phyloP scores from a whole-genome alignment of 441 rosid genomes.

The Melastoma candidum region DNA sequence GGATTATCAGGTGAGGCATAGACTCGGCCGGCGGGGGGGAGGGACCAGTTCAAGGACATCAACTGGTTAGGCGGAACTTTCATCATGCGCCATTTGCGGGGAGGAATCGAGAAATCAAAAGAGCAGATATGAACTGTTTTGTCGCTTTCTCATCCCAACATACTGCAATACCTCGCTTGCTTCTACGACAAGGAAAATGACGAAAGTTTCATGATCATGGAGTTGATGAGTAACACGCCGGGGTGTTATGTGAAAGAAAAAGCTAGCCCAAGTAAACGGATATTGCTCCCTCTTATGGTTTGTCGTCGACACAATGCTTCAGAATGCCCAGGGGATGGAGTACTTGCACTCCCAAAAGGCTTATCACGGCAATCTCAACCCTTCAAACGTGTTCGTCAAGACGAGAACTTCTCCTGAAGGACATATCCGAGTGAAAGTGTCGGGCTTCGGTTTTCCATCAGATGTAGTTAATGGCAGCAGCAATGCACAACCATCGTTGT shows the following conservation, averaged over 20 bases:
- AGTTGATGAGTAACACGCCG: constrained; percentile 73
- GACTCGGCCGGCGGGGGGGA: constrained; percentile 36
- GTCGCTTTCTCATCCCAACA: constrained; percentile 74
- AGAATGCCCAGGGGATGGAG: constrained; percentile 87
- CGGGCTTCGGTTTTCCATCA: constrained; percentile 59
- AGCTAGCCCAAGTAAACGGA: constrained; percentile 52
- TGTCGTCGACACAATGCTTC: constrained; percentile 78
- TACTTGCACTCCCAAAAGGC: constrained; percentile 66
- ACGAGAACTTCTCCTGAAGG: constrained; percentile 58
- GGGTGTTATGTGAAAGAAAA: constrained; percentile 65
- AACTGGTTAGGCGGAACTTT: constrained; percentile 80
- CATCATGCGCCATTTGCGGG: constrained; percentile 52
- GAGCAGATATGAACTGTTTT: constrained; percentile 48
- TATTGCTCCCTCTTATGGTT: constrained; percentile 53
- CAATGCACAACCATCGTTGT: constrained; percentile 13
- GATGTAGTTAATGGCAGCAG: constrained; percentile 25
- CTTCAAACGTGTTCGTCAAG: constrained; percentile 54
- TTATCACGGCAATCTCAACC: constrained; percentile 69
- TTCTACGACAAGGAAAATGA: constrained; percentile 73
- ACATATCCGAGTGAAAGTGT: constrained; percentile 61
- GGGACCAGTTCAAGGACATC: constrained; percentile 74
- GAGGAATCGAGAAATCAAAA: constrained; percentile 40
- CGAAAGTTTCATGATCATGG: constrained; percentile 67
- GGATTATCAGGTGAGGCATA: constrained; percentile 66
- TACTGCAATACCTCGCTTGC: constrained; percentile 62